These are phyloP conservation scores for Blastocrithidia nonstop DNA, from an alignment of 208 protist species.

Conservation along the genomic window DNA sequence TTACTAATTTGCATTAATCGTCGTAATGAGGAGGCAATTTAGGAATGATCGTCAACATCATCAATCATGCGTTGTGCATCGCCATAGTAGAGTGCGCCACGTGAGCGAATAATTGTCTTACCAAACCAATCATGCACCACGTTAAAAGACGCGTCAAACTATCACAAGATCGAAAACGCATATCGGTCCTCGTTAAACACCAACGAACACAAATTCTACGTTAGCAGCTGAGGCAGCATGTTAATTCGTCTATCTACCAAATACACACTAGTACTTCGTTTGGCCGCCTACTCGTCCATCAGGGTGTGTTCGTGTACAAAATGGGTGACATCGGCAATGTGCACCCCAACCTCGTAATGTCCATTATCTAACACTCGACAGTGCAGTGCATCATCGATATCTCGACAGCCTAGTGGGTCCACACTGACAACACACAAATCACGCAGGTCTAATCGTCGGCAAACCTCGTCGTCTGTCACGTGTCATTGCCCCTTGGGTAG, in stretches of 20 bases:
- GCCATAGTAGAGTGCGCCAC: constrained; percentile 87
- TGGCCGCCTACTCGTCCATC: constrained; percentile 89
- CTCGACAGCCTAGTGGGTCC: constrained; percentile 90
- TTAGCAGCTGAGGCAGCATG: constrained; percentile 94
- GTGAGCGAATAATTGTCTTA: constrained; percentile 88
- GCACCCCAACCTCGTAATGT: constrained; percentile 90
- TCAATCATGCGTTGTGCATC: constrained; percentile 90
- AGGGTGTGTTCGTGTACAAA: constrained; percentile 86
- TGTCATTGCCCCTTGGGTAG: constrained; percentile 78
- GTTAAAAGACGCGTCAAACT: constrained; percentile 75
- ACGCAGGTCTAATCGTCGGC: constrained; percentile 71
- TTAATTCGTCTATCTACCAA: constrained; percentile 92
- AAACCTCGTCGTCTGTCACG: constrained; percentile 54
- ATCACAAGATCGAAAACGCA: constrained; percentile 90
- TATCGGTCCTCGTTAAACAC: constrained; percentile 80
- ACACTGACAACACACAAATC: constrained; percentile 84
- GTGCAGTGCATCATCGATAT: constrained; percentile 84
- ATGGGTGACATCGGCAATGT: constrained; percentile 96
- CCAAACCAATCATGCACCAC: constrained; percentile 84
- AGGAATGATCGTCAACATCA: constrained; percentile 30
- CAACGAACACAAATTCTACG: constrained; percentile 93
- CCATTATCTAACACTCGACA: constrained; percentile 65
- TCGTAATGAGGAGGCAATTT: constrained; percentile 65
- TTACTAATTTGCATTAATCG: constrained; percentile 55
- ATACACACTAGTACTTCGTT: constrained; percentile 92